Base-by-base conservation (phyloP, 2,329 filamentous ascomycete species). In the Arthroderma sp. region DNA sequence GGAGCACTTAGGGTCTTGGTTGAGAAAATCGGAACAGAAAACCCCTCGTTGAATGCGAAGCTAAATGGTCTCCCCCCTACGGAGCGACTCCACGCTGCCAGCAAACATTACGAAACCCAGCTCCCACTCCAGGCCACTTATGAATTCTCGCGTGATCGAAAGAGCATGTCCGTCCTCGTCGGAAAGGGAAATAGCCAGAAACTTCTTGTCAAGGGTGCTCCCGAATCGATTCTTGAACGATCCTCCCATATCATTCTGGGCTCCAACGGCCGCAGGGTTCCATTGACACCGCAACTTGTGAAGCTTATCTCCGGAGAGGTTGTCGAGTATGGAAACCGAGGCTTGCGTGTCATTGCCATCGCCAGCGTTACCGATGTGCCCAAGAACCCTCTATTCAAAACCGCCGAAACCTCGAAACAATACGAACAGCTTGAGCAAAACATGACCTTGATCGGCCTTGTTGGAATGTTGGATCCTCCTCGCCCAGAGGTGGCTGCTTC, bases 141-240 rank as follows among this genome's bases (percentile, higher is more conserved):
- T 56, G 91, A 98, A 62, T 98, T 98, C 67, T 96, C 91, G 1
- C 81, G 91, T 55, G 91, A 98, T 65, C 80, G 91, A 50, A 98
- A 98, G 77, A 96, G 89, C 66, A 98, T 98, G 91, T 98, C 91
- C 40, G 93, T 98, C 32, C 70, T 96, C 47, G 85, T 93, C 50
- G 75, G 82, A 52, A 74, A 75, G 44, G 81, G 76, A 45, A 71
- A 73, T 41, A 66, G 78, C 43, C 78, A 91, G 67, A 87, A 83
- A 61, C 79, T 98, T 7, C 75, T 98, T 40, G 88, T 98, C 53
- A 98, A 98, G 69, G 91, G 91, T 56, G 91, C 93, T 15, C 91
- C 91, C 4, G 91, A 98, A 65, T 86, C 87, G 8, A 81, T 98
- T 54, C 76, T 98, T 50, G 89, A 94, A 55, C 83, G 93, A 48